A percentile compares a stretch with the other conserved stretches of the same genome.
phyloP scores from a whole-genome alignment of 345 rosid species.

The sweet orange (Citrus sinensis) region DNA sequence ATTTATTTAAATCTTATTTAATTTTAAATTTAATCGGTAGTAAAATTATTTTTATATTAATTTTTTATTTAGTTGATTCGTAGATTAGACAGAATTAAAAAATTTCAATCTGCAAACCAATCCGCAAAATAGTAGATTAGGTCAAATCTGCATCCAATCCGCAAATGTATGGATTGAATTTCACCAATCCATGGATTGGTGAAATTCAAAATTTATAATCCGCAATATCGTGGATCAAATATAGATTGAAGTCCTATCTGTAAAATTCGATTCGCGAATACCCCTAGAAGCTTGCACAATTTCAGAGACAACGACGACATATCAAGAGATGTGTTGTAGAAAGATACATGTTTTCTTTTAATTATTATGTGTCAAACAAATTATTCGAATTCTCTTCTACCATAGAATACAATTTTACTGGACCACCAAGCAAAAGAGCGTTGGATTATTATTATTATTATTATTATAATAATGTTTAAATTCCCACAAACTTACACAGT shows the following conservation, averaged over 20 bases:
- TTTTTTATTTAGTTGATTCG: no score
- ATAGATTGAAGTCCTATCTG: accelerated
- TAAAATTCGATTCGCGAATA: no score
- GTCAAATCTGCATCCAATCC: no score
- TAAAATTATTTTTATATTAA: no score
- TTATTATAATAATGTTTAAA: not conserved
- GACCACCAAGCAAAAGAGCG: not conserved
- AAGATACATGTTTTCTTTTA: not conserved
- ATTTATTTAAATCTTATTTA: no score
- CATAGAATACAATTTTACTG: not conserved
- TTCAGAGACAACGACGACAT: not conserved
- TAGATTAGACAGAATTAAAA: no score
- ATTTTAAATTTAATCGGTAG: no score
- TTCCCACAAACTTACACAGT: not conserved
- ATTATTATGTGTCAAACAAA: not conserved
- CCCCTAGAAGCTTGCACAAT: not conserved
- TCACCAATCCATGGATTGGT: no score
- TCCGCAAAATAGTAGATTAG: no score
- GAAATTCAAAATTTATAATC: no score
- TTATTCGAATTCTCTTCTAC: not conserved
- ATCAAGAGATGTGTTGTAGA: not conserved
- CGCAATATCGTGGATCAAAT: no score
- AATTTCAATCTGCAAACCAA: no score
- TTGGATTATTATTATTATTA: not conserved
- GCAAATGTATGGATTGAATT: accelerated